phyloP scores from a whole-genome alignment of 176 grass and related monocot species.

The Tillandsia leiboldiana region DNA sequence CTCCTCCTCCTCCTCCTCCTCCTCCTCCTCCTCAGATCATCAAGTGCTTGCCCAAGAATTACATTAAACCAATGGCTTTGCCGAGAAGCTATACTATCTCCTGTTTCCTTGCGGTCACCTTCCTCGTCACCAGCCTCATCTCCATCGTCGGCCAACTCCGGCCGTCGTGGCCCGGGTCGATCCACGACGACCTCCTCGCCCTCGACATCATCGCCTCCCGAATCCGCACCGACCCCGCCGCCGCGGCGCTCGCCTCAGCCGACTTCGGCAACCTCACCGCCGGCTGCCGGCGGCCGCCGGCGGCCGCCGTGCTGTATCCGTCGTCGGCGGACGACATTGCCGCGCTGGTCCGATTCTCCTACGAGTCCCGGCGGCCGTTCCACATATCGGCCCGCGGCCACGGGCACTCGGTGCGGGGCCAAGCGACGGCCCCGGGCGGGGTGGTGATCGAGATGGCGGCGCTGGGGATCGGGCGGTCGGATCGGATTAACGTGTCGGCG shows the following conservation, averaged over 20 bases:
- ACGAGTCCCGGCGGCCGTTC: conserved; percentile 23
- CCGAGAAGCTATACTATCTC: neutral
- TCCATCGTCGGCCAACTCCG: neutral
- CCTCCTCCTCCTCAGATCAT: neutral
- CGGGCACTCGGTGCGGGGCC: conserved; percentile 48
- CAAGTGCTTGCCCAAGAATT: neutral
- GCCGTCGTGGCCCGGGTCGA: neutral
- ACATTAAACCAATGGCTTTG: neutral
- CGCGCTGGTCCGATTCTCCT: conserved; percentile 34
- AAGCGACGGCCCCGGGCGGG: conserved; percentile 31
- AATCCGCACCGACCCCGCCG: conserved; percentile 29
- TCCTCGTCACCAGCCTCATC: conserved; percentile 1
- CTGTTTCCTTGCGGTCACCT: neutral
- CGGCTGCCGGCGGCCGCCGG: neutral
- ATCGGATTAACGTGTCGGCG: conserved; percentile 27
- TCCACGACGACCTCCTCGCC: conserved; percentile 27
- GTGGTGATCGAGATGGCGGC: conserved; percentile 48
- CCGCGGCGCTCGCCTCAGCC: conserved; percentile 8
- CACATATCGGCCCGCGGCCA: conserved; percentile 38
- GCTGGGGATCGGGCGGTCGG: neutral
- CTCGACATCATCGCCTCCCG: conserved; percentile 10
- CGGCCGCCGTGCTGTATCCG: conserved; percentile 49
- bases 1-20: neutral
- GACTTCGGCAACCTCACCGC: conserved; percentile 40
- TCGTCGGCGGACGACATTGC: conserved; percentile 43